These are phyloP conservation scores for Apostasia ramifera DNA, from an alignment of 106 monocot species.

Conservation along the genomic window DNA sequence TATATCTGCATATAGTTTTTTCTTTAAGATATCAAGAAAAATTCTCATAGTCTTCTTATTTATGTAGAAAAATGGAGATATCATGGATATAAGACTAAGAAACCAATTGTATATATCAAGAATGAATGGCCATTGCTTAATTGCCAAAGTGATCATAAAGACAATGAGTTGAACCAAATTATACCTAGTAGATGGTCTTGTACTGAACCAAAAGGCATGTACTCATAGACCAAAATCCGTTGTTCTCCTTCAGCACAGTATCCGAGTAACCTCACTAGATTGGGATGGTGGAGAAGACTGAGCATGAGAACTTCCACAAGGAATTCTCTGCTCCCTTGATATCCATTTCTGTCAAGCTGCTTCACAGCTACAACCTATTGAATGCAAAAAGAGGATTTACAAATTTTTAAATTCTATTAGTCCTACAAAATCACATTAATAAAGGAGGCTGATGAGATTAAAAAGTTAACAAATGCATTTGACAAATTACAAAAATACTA, in stretches of 20 bases:
- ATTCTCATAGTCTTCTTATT: background rate
- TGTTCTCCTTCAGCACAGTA: conserved; percentile 17
- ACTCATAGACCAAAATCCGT: conserved; percentile 19
- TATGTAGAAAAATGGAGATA: background rate
- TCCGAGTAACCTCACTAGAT: conserved; percentile 18
- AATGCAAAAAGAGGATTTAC: background rate
- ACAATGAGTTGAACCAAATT: no score
- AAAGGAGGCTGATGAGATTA: background rate
- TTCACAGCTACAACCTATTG: conserved; percentile 14
- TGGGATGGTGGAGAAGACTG: conserved; percentile 15
- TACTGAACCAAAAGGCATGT: conserved; percentile 15
- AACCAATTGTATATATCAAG: background rate
- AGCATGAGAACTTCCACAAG: conserved; percentile 20
- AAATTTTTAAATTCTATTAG: background rate
- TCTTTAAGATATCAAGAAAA: no score
- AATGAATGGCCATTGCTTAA: no score
- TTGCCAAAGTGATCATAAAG: background rate
- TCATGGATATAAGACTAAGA: background rate
- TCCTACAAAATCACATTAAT: no score
- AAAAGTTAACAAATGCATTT: no score
- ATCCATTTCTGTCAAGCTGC: conserved; percentile 14
- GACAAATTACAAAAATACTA: no score
- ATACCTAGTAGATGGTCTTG: conserved; percentile 17
- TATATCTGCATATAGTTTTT: background rate
- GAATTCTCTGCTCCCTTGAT: conserved; percentile 19